Base-by-base conservation (phyloP, 495 filamentous ascomycete species). In the Talaromyces stipitatus region DNA sequence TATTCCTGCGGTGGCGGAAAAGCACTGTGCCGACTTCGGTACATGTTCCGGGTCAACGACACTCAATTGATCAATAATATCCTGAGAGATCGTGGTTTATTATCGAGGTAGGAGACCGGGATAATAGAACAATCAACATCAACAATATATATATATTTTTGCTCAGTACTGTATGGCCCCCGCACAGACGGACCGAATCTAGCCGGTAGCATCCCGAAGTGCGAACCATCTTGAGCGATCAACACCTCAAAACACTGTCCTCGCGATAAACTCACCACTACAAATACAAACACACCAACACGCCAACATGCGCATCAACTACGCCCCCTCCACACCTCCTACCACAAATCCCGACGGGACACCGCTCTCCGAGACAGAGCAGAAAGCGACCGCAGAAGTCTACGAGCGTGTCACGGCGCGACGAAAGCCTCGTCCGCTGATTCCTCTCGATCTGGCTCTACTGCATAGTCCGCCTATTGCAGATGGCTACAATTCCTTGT, bases 401-500 rank as follows among this genome's bases (percentile, higher is more conserved):
- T 70, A 90, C 26, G 53, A 70, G 29, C 82, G 80, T 57, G 81
- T 90, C 55, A 72, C 75, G 30, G 81, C 81, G 22, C 84, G 88
- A 26, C 82, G 87, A 22, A 76, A 74, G 1, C 79, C 85, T 11
- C 79, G 82, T 22, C 80, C 80, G 0, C 79, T 92, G 10, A 82
- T 89, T 45, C 76, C 83, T 0, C 79, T 91, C 10, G 89, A 94
- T 69, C 82, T 85, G 4, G 72, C 89, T 1, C 81, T 92, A 7
- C 75, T 92, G 3, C 89, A 92, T 72, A 79, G 84, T 7, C 88
- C 84, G 26, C 72, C 83, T 2, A 75, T 92, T 0, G 83, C 89
- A 2, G 81, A 89, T 63, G 89, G 89, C 2, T 94, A 88, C 87
- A 92, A 91, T 72, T 72, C 81, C 29, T 91, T 94, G 70, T 76